These are phyloP conservation scores for Linum tenue DNA, from an alignment of 345 rosid species.

Conservation along the genomic window DNA sequence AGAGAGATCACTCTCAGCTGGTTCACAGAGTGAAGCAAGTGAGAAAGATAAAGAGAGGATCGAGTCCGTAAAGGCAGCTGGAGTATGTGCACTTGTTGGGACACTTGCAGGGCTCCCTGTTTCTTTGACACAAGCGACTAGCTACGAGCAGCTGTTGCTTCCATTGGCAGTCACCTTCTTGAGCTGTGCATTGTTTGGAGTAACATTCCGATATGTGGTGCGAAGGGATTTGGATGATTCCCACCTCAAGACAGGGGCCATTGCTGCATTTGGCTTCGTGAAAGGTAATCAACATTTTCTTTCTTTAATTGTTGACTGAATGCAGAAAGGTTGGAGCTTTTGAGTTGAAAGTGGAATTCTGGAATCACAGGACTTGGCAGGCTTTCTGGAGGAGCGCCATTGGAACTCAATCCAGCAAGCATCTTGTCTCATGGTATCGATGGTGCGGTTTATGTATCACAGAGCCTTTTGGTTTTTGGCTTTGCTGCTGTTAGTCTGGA, in stretches of 20 bases:
- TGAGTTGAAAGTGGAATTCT: background rate
- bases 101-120: slow-evolving; percentile 57
- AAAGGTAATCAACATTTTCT: slow-evolving; percentile 38
- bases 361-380: slow-evolving; percentile 53
- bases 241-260: slow-evolving; percentile 67
- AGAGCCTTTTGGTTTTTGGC: slow-evolving; percentile 38
- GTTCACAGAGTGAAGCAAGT: slow-evolving; percentile 12
- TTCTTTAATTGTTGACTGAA: background rate
- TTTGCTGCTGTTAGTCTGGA: slow-evolving; percentile 52
- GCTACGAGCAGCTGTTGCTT: slow-evolving; percentile 44
- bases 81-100: slow-evolving; percentile 61
- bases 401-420: slow-evolving; percentile 45
- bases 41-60: slow-evolving; percentile 54
- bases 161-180: slow-evolving; percentile 46
- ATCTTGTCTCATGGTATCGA: slow-evolving; percentile 32
- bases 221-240: slow-evolving; percentile 66
- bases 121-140: slow-evolving; percentile 44
- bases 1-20: slow-evolving; percentile 38
- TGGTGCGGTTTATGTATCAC: slow-evolving; percentile 36
- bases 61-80: slow-evolving; percentile 74
- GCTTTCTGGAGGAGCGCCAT: slow-evolving; percentile 50
- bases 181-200: slow-evolving; percentile 84
- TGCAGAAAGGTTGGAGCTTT: background rate
- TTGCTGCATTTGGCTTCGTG: slow-evolving; percentile 68
- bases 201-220: slow-evolving; percentile 67